Evolutionary conservation across 805 yeast genomes (phyloP), one percentile per base, ranked within the genome.

Genomic region (Hyphopichia homilentoma): DNA sequence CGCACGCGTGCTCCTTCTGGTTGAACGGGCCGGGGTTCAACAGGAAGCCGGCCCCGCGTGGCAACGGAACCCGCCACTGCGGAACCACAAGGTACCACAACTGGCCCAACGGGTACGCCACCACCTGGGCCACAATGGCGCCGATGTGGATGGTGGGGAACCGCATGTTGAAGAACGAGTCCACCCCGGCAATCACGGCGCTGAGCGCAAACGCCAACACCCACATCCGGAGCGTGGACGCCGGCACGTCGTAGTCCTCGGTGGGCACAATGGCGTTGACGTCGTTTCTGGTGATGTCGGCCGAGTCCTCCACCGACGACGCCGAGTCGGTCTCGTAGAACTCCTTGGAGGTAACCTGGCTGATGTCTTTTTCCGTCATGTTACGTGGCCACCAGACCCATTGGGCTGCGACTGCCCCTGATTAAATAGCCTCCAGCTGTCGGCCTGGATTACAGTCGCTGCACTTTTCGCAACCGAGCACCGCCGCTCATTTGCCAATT

Each of bases 141-240:
- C 49, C 40, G 20, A 53, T 52, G 21, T 47, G 34, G 34, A 53
- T 39, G 6, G 53, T 38, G 4, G 59, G 59, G 28, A 46, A 53
- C 28, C 55, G 43, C 30, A 53, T 35, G 6, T 50, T 43, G 26
- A 53, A 53, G 30, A 52, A 47, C 37, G 47, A 47, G 34, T 52
- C 51, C 21, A 50, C 54, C 4, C 54, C 57, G 3, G 54, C 45
- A 21, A 50, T 48, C n/a, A 52, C 45, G n/a, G 51, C 41, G 16
- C 46, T 46, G 18, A 52, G 42, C 8, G 47, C 33, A 7, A 47
- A 36, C 16, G 39, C 39, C 28, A 52, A 38, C 13, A 41, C 34
- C 49, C 51, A 49, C n/a, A 45, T 38, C 30, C 54, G 38, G 3
- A 38, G 14, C 7, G 42, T 38, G 11, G 21, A 29, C 1, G 42